A percentile compares a stretch with the other conserved stretches of the same genome.
Conservation (phyloP, 139 green algal genomes). For the Chlamydomonas urium region DNA sequence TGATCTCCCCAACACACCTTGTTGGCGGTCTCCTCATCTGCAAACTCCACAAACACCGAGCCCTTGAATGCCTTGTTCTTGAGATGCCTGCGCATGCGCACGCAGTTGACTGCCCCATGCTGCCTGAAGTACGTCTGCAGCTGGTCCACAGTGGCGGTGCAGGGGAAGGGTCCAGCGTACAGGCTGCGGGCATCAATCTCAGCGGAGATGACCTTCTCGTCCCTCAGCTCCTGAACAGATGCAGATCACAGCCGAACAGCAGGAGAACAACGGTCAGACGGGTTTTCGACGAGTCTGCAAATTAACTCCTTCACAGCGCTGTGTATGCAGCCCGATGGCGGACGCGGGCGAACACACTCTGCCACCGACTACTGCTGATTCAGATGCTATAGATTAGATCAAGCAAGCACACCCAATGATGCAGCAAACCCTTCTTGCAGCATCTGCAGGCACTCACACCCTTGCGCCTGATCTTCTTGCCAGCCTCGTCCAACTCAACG, state of each 20-base stretch:
- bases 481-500: slow-evolving; percentile 40
- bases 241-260: too few species aligned
- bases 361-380: too few species aligned
- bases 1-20: too few species aligned
- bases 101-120: slow-evolving; percentile 44
- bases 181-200: slow-evolving; percentile 67
- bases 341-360: too few species aligned
- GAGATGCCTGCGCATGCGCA: slow-evolving; percentile 75
- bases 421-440: too few species aligned
- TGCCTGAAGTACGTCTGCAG: slow-evolving; percentile 52
- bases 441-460: too few species aligned
- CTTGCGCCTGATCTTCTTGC: slow-evolving; percentile 43
- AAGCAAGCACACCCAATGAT: too few species aligned
- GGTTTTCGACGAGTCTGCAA: too few species aligned
- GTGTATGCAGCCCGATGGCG: too few species aligned
- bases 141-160: slow-evolving; percentile 37
- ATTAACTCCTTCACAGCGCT: too few species aligned
- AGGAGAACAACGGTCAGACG: too few species aligned
- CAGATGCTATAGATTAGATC: too few species aligned
- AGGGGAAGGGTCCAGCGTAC: slow-evolving; percentile 75
- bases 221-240: slow-evolving; percentile 31
- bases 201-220: slow-evolving; percentile 30
- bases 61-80: slow-evolving; percentile 71
- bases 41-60: slow-evolving; percentile 75
- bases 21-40: slow-evolving; percentile 43